Percentiles rank a stretch among this genome's conserved stretches.
These are phyloP conservation scores for Boletus pseudo-olivaceus DNA, from an alignment of 768 basidiomycete genomes.

Conservation along the genomic window DNA sequence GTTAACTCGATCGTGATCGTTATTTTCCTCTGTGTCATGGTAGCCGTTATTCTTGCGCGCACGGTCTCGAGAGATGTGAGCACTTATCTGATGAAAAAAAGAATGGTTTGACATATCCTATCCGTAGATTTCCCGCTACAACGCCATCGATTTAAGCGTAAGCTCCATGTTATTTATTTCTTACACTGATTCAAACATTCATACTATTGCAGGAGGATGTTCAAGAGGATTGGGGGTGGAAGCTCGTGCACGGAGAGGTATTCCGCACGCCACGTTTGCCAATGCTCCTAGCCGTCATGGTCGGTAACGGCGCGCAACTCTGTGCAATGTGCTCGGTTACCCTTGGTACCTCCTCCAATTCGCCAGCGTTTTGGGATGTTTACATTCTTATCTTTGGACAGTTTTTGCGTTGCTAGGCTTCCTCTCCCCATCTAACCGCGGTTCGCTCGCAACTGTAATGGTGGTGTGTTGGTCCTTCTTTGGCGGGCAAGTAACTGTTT, in stretches of 20 bases:
- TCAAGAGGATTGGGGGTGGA: constrained; percentile 99
- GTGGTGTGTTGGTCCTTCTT: constrained; percentile 87
- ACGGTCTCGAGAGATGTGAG: constrained; percentile 86
- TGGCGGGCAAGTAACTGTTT: constrained; percentile 53
- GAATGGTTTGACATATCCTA: background rate
- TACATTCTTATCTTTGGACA: constrained; percentile 26
- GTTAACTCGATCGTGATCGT: constrained; percentile 92
- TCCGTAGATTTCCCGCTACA: constrained; percentile 58
- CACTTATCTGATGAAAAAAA: background rate
- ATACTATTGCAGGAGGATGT: constrained; percentile 69
- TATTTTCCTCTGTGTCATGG: constrained; percentile 89
- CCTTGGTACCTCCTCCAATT: constrained; percentile 48
- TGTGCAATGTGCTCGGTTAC: constrained; percentile 87
- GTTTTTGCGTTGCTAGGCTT: constrained; percentile 92
- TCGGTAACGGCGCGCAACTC: constrained; percentile 64
- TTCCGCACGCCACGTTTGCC: constrained; percentile 81
- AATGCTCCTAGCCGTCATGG: constrained; percentile 75
- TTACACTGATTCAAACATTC: background rate
- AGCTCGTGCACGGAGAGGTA: constrained; percentile 93
- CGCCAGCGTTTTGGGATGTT: background rate
- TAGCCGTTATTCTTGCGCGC: constrained; percentile 83
- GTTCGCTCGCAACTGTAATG: constrained; percentile 74
- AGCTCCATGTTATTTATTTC: constrained; percentile 20
- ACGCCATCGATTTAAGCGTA: constrained; percentile 87
- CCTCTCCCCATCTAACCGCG: constrained; percentile 92